A percentile compares a stretch with the other conserved stretches of the same genome.
These are phyloP conservation scores for Fusarium poae DNA, from an alignment of 2,329 filamentous ascomycete species.

Conservation along the genomic window DNA sequence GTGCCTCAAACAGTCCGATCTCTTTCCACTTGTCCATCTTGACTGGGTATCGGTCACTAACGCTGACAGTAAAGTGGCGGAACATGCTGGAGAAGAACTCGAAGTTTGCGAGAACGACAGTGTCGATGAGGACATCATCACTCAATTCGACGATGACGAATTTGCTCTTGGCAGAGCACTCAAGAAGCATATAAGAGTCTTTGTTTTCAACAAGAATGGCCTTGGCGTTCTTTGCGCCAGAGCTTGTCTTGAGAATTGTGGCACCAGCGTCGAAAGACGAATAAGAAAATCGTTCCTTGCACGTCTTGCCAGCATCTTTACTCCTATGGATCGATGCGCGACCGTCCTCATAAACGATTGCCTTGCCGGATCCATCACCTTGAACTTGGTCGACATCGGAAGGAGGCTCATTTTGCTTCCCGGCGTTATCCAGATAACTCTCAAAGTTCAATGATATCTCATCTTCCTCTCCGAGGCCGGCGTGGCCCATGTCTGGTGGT, in stretches of 20 bases:
- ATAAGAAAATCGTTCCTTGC: slow-evolving; percentile 97
- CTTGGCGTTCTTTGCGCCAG: slow-evolving; percentile 86
- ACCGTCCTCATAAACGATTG: slow-evolving; percentile 61
- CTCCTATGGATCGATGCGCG: slow-evolving; percentile 73
- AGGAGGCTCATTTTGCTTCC: slow-evolving; percentile 24
- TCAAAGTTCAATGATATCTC: slow-evolving; percentile 78
- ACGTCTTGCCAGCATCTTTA: slow-evolving; percentile 96
- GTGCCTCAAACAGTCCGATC: slow-evolving; percentile 87
- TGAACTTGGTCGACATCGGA: slow-evolving; percentile 20
- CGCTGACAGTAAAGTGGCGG: slow-evolving; percentile 88
- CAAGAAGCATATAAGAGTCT: slow-evolving; percentile 97
- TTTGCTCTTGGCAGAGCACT: slow-evolving; percentile 88
- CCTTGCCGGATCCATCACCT: slow-evolving; percentile 52
- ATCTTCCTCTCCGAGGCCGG: slow-evolving; percentile 85
- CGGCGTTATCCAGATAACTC: slow-evolving; percentile 46
- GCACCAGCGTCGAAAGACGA: slow-evolving; percentile 97
- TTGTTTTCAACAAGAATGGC: slow-evolving; percentile 96
- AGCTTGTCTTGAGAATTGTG: slow-evolving; percentile 90
- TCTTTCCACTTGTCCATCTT: slow-evolving; percentile 93
- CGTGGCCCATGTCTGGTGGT: slow-evolving; percentile 76
- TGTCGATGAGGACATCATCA: slow-evolving; percentile 88
- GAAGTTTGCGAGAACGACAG: slow-evolving; percentile 96
- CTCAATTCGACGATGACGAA: slow-evolving; percentile 95
- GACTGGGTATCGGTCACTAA: slow-evolving; percentile 93
- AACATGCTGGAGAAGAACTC: slow-evolving; percentile 99